Conservation (phyloP, 495 filamentous ascomycete species). For the Aspergillus sclerotioniger region DNA sequence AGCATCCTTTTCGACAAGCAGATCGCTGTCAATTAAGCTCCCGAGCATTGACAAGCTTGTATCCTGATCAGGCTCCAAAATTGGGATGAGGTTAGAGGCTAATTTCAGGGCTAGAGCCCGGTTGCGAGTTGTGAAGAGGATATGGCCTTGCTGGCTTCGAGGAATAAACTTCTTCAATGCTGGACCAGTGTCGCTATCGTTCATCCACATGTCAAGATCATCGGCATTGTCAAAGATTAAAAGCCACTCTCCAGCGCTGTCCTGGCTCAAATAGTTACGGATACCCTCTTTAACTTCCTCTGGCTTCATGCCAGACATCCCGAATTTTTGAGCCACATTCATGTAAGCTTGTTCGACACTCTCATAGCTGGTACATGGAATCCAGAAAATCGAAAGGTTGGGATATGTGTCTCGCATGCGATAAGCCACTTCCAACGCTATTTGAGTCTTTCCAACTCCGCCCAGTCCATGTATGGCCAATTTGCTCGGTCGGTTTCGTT, state of each 20-base stretch:
- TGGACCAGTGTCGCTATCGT: conserved; percentile 3
- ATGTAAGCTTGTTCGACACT: conserved; percentile 46
- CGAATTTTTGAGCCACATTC: conserved; percentile 38
- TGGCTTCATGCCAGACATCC: too few species aligned
- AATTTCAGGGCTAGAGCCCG: conserved; percentile 17
- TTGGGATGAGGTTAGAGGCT: conserved; percentile 17
- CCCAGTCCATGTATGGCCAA: conserved; percentile 46
- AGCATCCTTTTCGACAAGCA: too few species aligned
- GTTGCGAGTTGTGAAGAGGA: conserved; percentile 42
- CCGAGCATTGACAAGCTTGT: too few species aligned
- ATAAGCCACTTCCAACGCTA: conserved; percentile 50
- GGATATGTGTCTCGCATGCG: conserved; percentile 35
- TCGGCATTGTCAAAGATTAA: conserved; percentile 45
- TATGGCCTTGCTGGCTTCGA: conserved; percentile 24
- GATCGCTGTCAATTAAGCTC: too few species aligned
- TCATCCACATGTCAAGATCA: conserved; percentile 32
- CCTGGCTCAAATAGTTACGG: conserved; percentile 33
- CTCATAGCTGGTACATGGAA: conserved; percentile 38
- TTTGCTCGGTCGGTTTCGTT: too few species aligned
- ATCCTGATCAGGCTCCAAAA: too few species aligned
- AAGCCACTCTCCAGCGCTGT: conserved; percentile 25
- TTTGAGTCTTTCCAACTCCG: conserved; percentile 52
- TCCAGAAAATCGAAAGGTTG: conserved; percentile 57
- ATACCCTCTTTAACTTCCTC: too few species aligned
- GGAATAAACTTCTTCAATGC: conserved; percentile 35